A percentile compares a stretch with the other conserved stretches of the same genome.
Evolutionary conservation across 2,329 filamentous ascomycete species (phyloP).

Genomic region (Ceratocystis variospora): DNA sequence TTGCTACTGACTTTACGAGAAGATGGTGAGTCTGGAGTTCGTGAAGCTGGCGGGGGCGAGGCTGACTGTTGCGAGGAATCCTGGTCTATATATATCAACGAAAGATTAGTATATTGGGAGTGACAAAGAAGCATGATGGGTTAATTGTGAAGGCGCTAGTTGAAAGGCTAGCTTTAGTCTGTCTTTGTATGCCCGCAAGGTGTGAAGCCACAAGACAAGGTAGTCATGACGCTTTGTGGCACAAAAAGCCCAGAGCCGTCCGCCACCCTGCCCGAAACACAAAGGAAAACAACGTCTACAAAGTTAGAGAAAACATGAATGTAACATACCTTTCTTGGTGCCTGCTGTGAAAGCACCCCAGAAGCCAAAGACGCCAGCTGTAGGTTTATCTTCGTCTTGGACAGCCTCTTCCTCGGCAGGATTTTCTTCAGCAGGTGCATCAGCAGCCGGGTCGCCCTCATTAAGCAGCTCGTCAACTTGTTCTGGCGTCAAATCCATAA

Average conservation of each 20-base stretch:
- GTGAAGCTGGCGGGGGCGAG: conserved; percentile 8
- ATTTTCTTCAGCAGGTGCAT: conserved; percentile 22
- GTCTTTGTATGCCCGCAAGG: not conserved
- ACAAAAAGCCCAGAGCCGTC: not conserved
- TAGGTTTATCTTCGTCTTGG: not conserved
- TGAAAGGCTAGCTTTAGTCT: not conserved
- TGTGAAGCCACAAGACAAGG: not conserved
- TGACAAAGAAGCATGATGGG: not conserved
- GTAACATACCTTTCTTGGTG: conserved; percentile 30
- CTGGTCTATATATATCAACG: conserved; percentile 1
- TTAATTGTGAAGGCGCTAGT: not conserved
- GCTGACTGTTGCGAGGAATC: conserved; percentile 9
- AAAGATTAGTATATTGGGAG: not conserved
- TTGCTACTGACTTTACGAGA: conserved; percentile 27
- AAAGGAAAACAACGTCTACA: not conserved
- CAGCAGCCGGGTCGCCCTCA: conserved; percentile 20
- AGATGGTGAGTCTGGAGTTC: not conserved
- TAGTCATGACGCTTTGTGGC: not conserved
- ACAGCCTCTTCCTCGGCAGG: conserved; percentile 24
- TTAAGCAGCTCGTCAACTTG: conserved; percentile 20
- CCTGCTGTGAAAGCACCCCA: conserved; percentile 39
- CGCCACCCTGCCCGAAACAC: not conserved
- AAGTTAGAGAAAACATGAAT: conserved; percentile 12
- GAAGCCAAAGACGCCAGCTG: conserved; percentile 39
- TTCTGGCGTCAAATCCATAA: conserved; percentile 24